Conservation (phyloP, 345 rosid species). For the Citrus maxima region DNA sequence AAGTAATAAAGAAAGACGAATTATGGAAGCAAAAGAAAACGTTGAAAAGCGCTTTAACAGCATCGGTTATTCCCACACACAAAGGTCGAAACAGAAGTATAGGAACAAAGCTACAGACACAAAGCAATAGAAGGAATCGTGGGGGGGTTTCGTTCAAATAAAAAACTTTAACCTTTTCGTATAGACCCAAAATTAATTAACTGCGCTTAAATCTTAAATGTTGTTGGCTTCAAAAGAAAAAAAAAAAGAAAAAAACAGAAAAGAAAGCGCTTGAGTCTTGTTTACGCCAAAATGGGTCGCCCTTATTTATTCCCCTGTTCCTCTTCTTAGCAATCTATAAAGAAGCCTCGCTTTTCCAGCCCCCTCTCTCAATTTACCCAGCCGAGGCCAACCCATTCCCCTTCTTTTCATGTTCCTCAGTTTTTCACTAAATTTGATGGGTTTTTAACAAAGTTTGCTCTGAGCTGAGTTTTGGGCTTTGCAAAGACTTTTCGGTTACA, state of each 20-base stretch:
- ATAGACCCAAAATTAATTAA: constrained; percentile 10
- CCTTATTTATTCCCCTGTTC: constrained; percentile 24
- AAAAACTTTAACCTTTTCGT: constrained; percentile 21
- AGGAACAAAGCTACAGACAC: neutral
- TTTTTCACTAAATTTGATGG: neutral
- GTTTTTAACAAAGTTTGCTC: neutral
- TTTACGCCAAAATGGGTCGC: constrained; percentile 62
- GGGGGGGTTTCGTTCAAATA: constrained; percentile 16
- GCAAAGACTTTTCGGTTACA: no score
- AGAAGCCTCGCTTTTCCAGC: constrained; percentile 29
- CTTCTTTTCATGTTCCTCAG: neutral
- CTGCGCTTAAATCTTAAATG: constrained; percentile 10
- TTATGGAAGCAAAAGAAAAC: constrained; percentile 6
- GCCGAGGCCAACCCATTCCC: neutral
- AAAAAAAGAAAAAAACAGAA: constrained; percentile 21
- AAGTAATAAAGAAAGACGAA: neutral
- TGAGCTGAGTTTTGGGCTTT: no score
- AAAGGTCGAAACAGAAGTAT: constrained; percentile 12
- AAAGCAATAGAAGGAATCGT: constrained; percentile 7
- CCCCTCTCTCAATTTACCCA: constrained; percentile 14
- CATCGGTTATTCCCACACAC: constrained; percentile 29
- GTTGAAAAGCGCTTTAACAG: constrained; percentile 13
- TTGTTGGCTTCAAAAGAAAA: constrained; percentile 22
- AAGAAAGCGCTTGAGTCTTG: constrained; percentile 49
- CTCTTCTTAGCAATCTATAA: constrained; percentile 30